Conservation (phyloP, 2,329 filamentous ascomycete genomes). For the Trichoderma gracile region DNA sequence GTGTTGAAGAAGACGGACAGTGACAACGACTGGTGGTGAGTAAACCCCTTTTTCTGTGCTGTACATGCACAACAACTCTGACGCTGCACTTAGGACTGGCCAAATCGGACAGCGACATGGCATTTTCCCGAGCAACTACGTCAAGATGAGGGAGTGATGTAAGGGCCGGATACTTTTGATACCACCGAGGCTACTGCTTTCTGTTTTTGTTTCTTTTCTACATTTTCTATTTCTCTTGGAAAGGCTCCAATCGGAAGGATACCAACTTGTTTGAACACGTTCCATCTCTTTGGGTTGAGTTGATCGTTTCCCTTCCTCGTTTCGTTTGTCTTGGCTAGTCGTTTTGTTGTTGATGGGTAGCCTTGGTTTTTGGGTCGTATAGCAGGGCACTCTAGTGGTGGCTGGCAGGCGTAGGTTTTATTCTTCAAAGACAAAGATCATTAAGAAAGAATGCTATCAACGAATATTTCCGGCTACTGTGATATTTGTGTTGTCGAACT, state of each 20-base stretch:
- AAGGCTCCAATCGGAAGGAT: constrained; percentile 25
- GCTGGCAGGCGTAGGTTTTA: too few relatives aligned
- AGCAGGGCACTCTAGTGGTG: too few relatives aligned
- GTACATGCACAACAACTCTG: not conserved
- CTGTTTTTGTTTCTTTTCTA: not conserved
- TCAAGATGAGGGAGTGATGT: constrained; percentile 61
- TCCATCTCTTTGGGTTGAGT: constrained; percentile 16
- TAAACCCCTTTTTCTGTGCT: constrained; percentile 30
- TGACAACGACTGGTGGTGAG: constrained; percentile 90
- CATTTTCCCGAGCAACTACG: constrained; percentile 86
- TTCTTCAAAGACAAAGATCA: too few relatives aligned
- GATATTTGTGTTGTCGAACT: too few relatives aligned
- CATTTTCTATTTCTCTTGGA: constrained; percentile 12
- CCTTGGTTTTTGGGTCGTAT: too few relatives aligned
- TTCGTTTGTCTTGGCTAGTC: too few relatives aligned
- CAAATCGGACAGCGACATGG: constrained; percentile 81
- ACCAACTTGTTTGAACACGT: constrained; percentile 27
- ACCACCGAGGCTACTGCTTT: constrained; percentile 23
- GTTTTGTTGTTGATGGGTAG: too few relatives aligned
- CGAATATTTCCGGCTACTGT: too few relatives aligned
- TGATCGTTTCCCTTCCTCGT: not conserved
- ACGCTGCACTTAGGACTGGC: constrained; percentile 65
- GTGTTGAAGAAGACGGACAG: constrained; percentile 93
- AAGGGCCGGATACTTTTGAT: constrained; percentile 23
- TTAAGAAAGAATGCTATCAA: too few relatives aligned